phyloP scores from a whole-genome alignment of 1,284 basidiomycete species.

The Sanghuangporus baumii region DNA sequence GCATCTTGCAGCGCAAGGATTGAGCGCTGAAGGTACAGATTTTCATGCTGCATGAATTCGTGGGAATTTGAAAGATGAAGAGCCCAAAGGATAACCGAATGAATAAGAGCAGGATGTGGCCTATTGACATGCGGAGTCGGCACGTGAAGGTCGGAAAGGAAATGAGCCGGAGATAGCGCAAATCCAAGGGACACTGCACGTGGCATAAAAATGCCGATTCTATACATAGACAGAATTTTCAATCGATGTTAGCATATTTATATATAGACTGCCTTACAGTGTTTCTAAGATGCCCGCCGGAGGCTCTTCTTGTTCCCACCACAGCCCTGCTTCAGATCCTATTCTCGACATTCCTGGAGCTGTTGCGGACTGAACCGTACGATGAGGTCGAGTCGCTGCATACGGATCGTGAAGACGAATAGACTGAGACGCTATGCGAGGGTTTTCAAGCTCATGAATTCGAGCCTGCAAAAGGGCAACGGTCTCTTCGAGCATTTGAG shows the following conservation, averaged over 20 bases:
- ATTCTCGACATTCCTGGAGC: neutral
- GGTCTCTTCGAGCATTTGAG: constrained; percentile 33
- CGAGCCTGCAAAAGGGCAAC: constrained; percentile 32
- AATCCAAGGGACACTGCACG: constrained; percentile 27
- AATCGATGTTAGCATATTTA: neutral
- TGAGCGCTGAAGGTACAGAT: constrained; percentile 38
- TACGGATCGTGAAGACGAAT: constrained; percentile 31
- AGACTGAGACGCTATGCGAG: constrained; percentile 22
- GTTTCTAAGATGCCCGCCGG: constrained; percentile 17
- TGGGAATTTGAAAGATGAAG: constrained; percentile 31
- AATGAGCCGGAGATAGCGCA: constrained; percentile 29
- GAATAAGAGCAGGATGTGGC: constrained; percentile 43
- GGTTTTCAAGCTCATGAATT: constrained; percentile 35
- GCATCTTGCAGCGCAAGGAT: constrained; percentile 32
- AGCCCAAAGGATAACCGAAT: constrained; percentile 46
- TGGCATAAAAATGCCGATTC: constrained; percentile 20
- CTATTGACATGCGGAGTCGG: constrained; percentile 32
- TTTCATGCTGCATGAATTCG: constrained; percentile 26
- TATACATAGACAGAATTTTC: constrained; percentile 10
- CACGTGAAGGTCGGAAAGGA: constrained; percentile 22
- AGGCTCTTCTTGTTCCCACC: constrained; percentile 21
- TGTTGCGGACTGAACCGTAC: neutral
- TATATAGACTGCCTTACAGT: constrained; percentile 18
- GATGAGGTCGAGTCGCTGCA: neutral
- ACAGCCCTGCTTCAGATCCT: neutral